Conservation (phyloP, 1,139 yeast genomes). For the Pichia sp. region DNA sequence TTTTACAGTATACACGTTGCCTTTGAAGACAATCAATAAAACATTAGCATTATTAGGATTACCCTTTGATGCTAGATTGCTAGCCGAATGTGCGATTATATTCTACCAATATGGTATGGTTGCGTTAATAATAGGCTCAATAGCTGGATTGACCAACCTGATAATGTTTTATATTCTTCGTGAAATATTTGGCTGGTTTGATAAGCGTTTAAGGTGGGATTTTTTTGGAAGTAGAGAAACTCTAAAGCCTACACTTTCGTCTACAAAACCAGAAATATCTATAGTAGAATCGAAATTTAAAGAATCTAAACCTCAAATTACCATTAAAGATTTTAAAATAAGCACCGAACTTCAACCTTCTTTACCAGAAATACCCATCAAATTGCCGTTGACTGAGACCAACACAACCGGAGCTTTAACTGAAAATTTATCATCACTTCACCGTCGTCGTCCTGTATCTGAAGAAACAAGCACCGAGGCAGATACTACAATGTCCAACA, state of each 20-base stretch:
- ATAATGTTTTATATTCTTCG: not conserved
- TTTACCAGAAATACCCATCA: not conserved
- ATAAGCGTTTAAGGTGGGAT: not conserved
- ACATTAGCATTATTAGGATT: not conserved
- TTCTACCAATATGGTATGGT: slow-evolving; percentile 15
- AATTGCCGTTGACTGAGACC: not conserved
- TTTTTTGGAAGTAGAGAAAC: not conserved
- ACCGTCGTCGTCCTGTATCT: not conserved
- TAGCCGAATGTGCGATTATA: slow-evolving; percentile 8
- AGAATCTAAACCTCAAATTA: not conserved
- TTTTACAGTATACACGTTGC: slow-evolving; percentile 4
- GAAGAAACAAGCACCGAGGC: not conserved
- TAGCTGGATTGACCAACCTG: slow-evolving; percentile 10
- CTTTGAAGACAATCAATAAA: not conserved
- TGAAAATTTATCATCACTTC: not conserved
- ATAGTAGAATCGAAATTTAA: not conserved
- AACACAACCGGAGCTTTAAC: not conserved
- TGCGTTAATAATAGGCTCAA: slow-evolving; percentile 15
- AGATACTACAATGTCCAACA: not conserved
- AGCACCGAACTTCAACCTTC: not conserved
- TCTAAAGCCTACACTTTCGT: not conserved
- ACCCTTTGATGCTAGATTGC: not conserved
- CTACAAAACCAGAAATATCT: not conserved
- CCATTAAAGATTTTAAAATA: not conserved
- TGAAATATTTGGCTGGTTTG: not conserved